Evolutionary conservation across 495 filamentous ascomycete genomes (phyloP), one percentile per base, ranked within the genome.

Genomic region (Aspergillus nidulans): DNA sequence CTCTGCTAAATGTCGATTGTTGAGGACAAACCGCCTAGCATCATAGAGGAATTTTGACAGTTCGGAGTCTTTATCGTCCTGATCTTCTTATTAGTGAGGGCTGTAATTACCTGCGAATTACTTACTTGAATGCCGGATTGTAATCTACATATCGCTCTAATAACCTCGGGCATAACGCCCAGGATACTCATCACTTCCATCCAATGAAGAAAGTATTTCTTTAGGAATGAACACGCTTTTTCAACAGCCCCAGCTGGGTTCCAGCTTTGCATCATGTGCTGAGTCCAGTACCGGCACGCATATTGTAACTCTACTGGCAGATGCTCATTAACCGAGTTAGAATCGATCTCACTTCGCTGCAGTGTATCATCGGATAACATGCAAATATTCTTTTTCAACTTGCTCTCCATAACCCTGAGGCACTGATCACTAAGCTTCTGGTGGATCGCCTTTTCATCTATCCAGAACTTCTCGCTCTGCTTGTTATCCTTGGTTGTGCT

Each of bases 231-330:
- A 42, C 71, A 49, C 13, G 69, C 60, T 16, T 54, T 47, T 42
- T 56, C 57, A 23, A 57, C 41, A 36, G 70, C 63, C 41, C 49
- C 21, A 24, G 71, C 21, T 13, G 13, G 16, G 26, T 53, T 3
- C 21, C 63, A 52, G 43, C 64, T 64, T 52, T 71, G 54, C 52
- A 71, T 39, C 32, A 77, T 25, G 63, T 84, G 75, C 44, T 70
- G 32, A 44, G 74, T 64, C 79, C 74, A 82, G 57, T 77, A 74
- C 9, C 60, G 64, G 57, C 73, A 81, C 23, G 72, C 53, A 51
- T 81, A 76, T 59, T 62, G 56, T 19, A 72, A 43, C 51, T 69
- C 64, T 20, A 58, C 4, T 40, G 67, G 61, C 10, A 79, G 45
- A 20, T 48, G 53, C 0, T 61, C n/a, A 8, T 49, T 28, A 24